Evolutionary conservation across 495 filamentous ascomycete species (phyloP).

Genomic region (Penicillium arizonense): DNA sequence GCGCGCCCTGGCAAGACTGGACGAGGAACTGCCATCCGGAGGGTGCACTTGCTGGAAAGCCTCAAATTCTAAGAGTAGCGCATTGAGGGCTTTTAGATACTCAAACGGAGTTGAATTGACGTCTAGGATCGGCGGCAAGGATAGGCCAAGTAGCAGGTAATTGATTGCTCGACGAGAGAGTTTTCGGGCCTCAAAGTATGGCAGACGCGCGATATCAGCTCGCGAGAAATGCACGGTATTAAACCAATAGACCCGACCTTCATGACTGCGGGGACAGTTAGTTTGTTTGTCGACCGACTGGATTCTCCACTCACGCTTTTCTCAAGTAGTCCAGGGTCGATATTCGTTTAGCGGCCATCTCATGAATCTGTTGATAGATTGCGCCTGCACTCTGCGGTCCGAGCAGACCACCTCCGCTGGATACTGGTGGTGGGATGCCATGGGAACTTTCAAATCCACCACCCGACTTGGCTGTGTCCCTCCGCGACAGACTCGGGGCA

Average conservation of each 20-base stretch:
- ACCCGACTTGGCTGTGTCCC: slow-evolving; percentile 38
- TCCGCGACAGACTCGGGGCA: slow-evolving; percentile 32
- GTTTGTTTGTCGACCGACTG: neutral
- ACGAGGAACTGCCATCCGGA: slow-evolving; percentile 66
- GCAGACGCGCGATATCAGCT: slow-evolving; percentile 72
- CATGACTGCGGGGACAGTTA: slow-evolving; percentile 57
- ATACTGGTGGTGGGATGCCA: slow-evolving; percentile 27
- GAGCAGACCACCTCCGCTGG: slow-evolving; percentile 35
- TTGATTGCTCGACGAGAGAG: slow-evolving; percentile 85
- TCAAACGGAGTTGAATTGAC: slow-evolving; percentile 76
- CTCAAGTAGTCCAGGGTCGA: slow-evolving; percentile 93
- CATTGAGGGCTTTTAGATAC: slow-evolving; percentile 83
- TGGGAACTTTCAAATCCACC: slow-evolving; percentile 27
- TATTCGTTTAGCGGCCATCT: slow-evolving; percentile 87
- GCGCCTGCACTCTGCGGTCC: slow-evolving; percentile 62
- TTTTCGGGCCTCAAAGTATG: slow-evolving; percentile 81
- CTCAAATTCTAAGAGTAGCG: slow-evolving; percentile 88
- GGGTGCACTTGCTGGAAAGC: slow-evolving; percentile 83
- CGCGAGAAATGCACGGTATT: slow-evolving; percentile 92
- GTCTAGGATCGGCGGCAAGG: slow-evolving; percentile 84
- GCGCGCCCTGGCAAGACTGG: slow-evolving; percentile 71
- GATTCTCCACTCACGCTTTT: slow-evolving; percentile 66
- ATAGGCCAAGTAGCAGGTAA: slow-evolving; percentile 89
- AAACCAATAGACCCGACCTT: slow-evolving; percentile 96
- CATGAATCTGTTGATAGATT: slow-evolving; percentile 83